Conservation (phyloP, 2,329 filamentous ascomycete species). For the Claviceps humidiphila region DNA sequence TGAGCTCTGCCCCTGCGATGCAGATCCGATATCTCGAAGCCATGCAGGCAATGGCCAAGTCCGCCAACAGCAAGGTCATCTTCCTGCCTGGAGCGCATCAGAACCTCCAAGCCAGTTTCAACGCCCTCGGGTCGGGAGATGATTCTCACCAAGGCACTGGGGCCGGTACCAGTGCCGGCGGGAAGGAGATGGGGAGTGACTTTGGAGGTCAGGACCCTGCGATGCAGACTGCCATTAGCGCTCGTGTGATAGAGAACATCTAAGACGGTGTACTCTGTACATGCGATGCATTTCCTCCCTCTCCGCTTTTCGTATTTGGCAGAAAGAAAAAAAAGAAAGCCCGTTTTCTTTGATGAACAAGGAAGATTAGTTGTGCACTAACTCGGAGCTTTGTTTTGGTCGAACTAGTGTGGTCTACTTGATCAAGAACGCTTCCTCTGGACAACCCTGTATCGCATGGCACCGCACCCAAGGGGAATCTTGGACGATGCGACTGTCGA, state of each 20-base stretch:
- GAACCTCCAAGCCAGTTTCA: constrained; percentile 36
- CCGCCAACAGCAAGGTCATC: constrained; percentile 77
- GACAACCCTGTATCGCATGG: constrained; percentile 6
- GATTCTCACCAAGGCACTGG: constrained; percentile 12
- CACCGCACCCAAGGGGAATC: constrained; percentile 8
- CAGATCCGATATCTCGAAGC: constrained; percentile 96
- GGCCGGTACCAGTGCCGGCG: constrained; percentile 35
- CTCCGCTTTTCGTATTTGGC: too few relatives aligned
- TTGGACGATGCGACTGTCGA: constrained; percentile 5
- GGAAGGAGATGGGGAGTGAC: constrained; percentile 31
- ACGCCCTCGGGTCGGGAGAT: constrained; percentile 26
- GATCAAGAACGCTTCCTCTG: constrained; percentile 10
- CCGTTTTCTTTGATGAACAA: background rate
- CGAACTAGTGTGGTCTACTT: constrained; percentile 23
- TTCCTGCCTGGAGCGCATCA: constrained; percentile 55
- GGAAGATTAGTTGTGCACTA: constrained; percentile 11
- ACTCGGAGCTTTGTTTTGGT: constrained; percentile 15
- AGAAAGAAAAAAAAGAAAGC: too few relatives aligned
- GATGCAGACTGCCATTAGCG: constrained; percentile 71
- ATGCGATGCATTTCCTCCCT: too few relatives aligned
- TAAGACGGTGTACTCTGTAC: constrained; percentile 27
- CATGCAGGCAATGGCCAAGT: constrained; percentile 98
- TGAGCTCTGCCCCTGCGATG: constrained; percentile 89
- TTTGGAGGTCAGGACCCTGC: constrained; percentile 42
- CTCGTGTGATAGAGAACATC: constrained; percentile 75